Conservation (phyloP, 1,284 basidiomycete genomes). For the Cerioporus squamosus region DNA sequence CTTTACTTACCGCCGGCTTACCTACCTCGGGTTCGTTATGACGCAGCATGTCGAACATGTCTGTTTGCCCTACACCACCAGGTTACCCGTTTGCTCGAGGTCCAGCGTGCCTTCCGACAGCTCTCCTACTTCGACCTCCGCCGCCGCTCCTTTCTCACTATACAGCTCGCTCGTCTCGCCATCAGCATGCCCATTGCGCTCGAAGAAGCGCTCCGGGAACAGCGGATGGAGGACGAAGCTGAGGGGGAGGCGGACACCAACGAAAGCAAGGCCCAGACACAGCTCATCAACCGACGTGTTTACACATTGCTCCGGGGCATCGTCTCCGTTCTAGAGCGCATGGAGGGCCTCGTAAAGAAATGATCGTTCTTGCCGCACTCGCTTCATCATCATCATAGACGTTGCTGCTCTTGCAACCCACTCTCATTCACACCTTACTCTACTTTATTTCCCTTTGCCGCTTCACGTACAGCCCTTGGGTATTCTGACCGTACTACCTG, state of each 20-base stretch:
- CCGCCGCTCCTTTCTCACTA: slow-evolving; percentile 76
- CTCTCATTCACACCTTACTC: background rate
- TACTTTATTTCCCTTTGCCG: slow-evolving; percentile 2
- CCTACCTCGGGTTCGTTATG: background rate
- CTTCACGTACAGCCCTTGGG: background rate
- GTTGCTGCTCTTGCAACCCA: background rate
- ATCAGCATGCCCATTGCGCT: slow-evolving; percentile 78
- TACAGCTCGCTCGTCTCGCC: slow-evolving; percentile 82
- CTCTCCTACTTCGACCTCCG: slow-evolving; percentile 81
- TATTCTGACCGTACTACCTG: background rate
- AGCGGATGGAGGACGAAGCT: slow-evolving; percentile 25
- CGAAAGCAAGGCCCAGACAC: slow-evolving; percentile 20
- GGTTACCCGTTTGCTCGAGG: slow-evolving; percentile 74
- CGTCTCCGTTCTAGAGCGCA: slow-evolving; percentile 62
- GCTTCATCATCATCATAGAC: no score
- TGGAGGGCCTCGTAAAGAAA: slow-evolving; percentile 58
- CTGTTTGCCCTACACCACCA: slow-evolving; percentile 75
- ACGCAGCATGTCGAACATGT: slow-evolving; percentile 77
- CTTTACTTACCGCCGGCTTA: slow-evolving; percentile 4
- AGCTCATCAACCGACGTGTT: slow-evolving; percentile 59
- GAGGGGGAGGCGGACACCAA: slow-evolving; percentile 18
- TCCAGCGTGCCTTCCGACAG: slow-evolving; percentile 76
- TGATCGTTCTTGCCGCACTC: background rate
- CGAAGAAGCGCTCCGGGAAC: slow-evolving; percentile 64
- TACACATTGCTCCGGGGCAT: slow-evolving; percentile 61